Base-by-base conservation (phyloP, 768 basidiomycete genomes). In the Hebeloma cylindrosporum region DNA sequence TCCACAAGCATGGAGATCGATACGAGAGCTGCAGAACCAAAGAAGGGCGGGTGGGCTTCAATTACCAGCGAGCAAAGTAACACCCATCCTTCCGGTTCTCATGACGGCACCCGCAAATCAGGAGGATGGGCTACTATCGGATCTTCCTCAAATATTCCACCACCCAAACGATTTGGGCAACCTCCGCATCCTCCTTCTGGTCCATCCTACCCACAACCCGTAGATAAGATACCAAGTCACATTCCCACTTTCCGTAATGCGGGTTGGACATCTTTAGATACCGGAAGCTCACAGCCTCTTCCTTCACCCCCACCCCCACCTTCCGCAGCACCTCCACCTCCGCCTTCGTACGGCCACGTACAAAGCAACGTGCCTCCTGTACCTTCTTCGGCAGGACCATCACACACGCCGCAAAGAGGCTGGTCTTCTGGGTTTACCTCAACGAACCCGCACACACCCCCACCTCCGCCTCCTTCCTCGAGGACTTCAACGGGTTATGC, bases 211-310 rank as follows among this genome's bases (percentile, higher is more conserved):
- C 7, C 32, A 31, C 3, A 28, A n/a, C 26, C 45, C 30, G 17
- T 27, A 7, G 25, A 40, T 22, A 37, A 43, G 18, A 41, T 17
- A 20, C 11, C 36, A 21, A 34, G 45, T 20, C 54, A 56, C 26
- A 45, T 43, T 25, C 54, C 57, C 10, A 45, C 52, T 33, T 39
- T 48, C 61, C 72, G 80, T 33, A 69, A 76, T 8, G 83, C 73
- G 35, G 85, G 86, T 13, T 86, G 82, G 79, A 79, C 83, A 7
- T 78, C 79, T 26, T 68, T 88, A 18, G 85, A 85, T 47, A 73
- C 74, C 2, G 67, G 72, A 16, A 71, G 59, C 45, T 64, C 64
- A 18, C 62, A 62, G 25, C 26, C 59, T 20, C 37, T 28, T 11
- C 59, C 61, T 40, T 57, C 60, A 4, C 56, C 59, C 23, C 50